Percentiles rank a stretch among this genome's conserved stretches.
phyloP scores from a whole-genome alignment of 164 flowering plant species.

The Taxillus chinensis region DNA sequence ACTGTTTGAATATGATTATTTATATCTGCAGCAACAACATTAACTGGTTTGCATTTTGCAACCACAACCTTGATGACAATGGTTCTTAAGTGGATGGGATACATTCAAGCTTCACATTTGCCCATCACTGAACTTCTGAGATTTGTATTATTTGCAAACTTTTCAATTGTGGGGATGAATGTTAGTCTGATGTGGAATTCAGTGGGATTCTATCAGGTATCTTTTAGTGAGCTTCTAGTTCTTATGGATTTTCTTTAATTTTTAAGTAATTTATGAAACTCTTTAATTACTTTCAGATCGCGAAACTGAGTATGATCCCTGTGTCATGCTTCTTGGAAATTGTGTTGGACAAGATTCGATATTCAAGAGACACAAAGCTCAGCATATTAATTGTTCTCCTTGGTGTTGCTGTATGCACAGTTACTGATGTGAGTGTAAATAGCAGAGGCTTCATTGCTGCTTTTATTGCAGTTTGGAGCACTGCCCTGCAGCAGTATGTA shows the following conservation, averaged over 20 bases:
- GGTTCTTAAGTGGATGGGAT: constrained; percentile 42
- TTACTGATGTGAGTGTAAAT: constrained; percentile 65
- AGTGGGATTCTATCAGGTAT: constrained; percentile 73
- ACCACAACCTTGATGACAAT: constrained; percentile 49
- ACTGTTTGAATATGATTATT: too few relatives aligned
- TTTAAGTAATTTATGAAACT: neutral
- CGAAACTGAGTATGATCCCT: constrained; percentile 68
- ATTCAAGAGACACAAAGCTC: constrained; percentile 59
- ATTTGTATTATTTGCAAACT: constrained; percentile 53
- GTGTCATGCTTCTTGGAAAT: constrained; percentile 58
- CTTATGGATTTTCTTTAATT: constrained; percentile 2
- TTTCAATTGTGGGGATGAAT: constrained; percentile 70
- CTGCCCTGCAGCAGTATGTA: constrained; percentile 63
- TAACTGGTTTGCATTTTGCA: constrained; percentile 61
- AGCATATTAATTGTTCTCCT: constrained; percentile 48
- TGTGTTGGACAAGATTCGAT: constrained; percentile 45
- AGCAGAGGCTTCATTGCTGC: constrained; percentile 55
- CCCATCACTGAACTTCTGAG: constrained; percentile 43
- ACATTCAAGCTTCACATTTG: constrained; percentile 39
- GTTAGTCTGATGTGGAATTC: constrained; percentile 78
- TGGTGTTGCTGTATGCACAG: constrained; percentile 67
- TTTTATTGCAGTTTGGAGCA: constrained; percentile 61
- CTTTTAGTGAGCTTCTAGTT: neutral
- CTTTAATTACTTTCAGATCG: constrained; percentile 32
- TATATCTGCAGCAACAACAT: constrained; percentile 50